Evolutionary conservation across 2,329 filamentous ascomycete species (phyloP).

Genomic region (Ascochyta viciae-villosae): DNA sequence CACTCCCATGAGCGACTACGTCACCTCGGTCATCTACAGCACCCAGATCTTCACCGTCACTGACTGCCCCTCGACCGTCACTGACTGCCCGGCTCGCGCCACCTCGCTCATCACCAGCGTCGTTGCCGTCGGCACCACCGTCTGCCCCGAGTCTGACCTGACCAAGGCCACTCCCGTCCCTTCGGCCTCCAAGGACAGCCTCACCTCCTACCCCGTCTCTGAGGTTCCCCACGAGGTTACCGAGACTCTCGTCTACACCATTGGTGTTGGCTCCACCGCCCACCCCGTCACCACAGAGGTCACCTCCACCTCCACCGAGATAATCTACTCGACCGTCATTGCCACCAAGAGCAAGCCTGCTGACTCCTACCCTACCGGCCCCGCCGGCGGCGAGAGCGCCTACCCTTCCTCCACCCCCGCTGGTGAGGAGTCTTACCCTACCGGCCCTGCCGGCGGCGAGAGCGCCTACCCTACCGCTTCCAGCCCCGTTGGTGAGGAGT

Average conservation of each 20-base stretch:
- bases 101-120: slow-evolving; percentile 50
- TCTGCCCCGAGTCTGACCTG: slow-evolving; percentile 47
- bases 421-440: not conserved
- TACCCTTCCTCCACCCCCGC: not conserved
- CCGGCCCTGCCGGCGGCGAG: slow-evolving; percentile 1
- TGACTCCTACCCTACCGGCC: slow-evolving; percentile 22
- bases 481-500: slow-evolving; percentile 16
- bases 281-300: slow-evolving; percentile 54
- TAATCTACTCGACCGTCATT: slow-evolving; percentile 43
- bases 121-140: slow-evolving; percentile 52
- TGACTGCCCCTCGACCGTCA: slow-evolving; percentile 46
- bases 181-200: slow-evolving; percentile 18
- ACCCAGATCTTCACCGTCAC: slow-evolving; percentile 53
- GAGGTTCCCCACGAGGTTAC: slow-evolving; percentile 47
- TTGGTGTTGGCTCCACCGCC: slow-evolving; percentile 50
- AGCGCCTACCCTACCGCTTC: not conserved
- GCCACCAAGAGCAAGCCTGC: slow-evolving; percentile 27
- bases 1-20: slow-evolving; percentile 47
- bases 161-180: slow-evolving; percentile 22
- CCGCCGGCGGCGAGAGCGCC: slow-evolving; percentile 11
- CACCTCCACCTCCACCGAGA: slow-evolving; percentile 40
- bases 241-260: slow-evolving; percentile 53
- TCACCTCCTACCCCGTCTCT: slow-evolving; percentile 31
- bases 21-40: slow-evolving; percentile 53
- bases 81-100: slow-evolving; percentile 48